These are phyloP conservation scores for Talaromyces liani DNA, from an alignment of 495 filamentous ascomycete genomes.

Conservation along the genomic window DNA sequence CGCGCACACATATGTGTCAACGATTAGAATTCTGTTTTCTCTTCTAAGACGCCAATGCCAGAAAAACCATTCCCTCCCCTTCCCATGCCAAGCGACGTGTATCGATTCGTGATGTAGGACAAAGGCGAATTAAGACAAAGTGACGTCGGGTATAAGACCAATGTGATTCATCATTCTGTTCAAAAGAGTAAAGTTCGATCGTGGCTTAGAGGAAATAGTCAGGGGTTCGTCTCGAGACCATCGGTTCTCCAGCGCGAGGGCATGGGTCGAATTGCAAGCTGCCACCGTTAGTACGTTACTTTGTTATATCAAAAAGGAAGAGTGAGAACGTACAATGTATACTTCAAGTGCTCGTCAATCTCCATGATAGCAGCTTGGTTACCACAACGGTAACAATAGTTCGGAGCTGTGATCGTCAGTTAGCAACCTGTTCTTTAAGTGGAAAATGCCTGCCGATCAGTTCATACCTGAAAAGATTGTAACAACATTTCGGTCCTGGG, in stretches of 20 bases:
- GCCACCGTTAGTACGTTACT: constrained; percentile 14
- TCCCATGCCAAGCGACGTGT: not conserved
- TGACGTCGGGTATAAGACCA: constrained; percentile 5
- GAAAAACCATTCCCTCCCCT: not conserved
- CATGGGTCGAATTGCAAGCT: constrained; percentile 99
- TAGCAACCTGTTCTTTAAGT: not conserved
- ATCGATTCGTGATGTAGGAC: not conserved
- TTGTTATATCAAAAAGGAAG: constrained; percentile 5
- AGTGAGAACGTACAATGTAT: constrained; percentile 79
- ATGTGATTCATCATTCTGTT: constrained; percentile 4
- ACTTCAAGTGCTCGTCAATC: constrained; percentile 98
- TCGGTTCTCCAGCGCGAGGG: constrained; percentile 92
- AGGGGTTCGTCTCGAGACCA: constrained; percentile 95
- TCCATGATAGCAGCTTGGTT: constrained; percentile 99
- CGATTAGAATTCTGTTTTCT: constrained; percentile 4
- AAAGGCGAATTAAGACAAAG: constrained; percentile 4
- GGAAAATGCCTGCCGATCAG: not conserved
- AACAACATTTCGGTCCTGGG: constrained; percentile 90
- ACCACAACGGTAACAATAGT: constrained; percentile 97
- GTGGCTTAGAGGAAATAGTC: constrained; percentile 88
- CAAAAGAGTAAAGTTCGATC: constrained; percentile 26
- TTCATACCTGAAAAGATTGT: constrained; percentile 93
- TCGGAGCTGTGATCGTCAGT: constrained; percentile 57
- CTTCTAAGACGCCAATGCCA: not conserved
- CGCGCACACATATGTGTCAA: constrained; percentile 1